A percentile compares a stretch with the other conserved stretches of the same genome.
phyloP scores from a whole-genome alignment of 2,329 filamentous ascomycete genomes.

The Hirsutella minnesotensis region DNA sequence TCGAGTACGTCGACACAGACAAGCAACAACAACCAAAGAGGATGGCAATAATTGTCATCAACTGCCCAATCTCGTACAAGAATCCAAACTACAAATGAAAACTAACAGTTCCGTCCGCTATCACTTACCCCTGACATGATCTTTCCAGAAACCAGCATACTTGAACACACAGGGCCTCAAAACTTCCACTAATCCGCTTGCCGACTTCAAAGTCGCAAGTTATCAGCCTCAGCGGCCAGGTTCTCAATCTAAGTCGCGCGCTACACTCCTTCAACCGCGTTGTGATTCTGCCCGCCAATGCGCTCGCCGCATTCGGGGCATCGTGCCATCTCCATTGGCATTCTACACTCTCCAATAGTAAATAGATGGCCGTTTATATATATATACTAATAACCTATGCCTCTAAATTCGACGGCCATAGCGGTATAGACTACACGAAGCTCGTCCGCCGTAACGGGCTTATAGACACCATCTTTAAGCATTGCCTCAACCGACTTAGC shows the following conservation, averaged over 20 bases:
- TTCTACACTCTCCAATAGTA: constrained; percentile 53
- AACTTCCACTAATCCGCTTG: too few relatives aligned
- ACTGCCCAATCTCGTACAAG: too few relatives aligned
- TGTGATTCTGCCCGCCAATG: constrained; percentile 44
- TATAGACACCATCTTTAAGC: constrained; percentile 35
- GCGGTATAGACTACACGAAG: constrained; percentile 35
- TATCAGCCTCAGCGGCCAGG: not conserved
- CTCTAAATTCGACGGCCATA: constrained; percentile 36
- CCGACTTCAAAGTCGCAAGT: not conserved
- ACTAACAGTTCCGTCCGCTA: too few relatives aligned
- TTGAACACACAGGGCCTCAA: too few relatives aligned
- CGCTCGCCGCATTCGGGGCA: constrained; percentile 50
- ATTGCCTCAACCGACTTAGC: constrained; percentile 32
- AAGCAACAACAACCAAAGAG: too few relatives aligned
- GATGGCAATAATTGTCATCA: too few relatives aligned
- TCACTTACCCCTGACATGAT: too few relatives aligned
- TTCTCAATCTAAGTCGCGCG: constrained; percentile 22
- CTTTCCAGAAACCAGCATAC: too few relatives aligned
- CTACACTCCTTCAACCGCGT: constrained; percentile 36
- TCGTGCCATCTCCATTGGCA: constrained; percentile 46
- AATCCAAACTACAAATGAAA: too few relatives aligned
- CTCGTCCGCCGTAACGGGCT: constrained; percentile 36
- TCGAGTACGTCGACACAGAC: too few relatives aligned
- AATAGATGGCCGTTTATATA: constrained; percentile 48
- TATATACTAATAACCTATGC: constrained; percentile 51